Evolutionary conservation across 176 grass and related monocot genomes (phyloP), one percentile per base, ranked within the genome.

Genomic region (Cenchrus purpureus): DNA sequence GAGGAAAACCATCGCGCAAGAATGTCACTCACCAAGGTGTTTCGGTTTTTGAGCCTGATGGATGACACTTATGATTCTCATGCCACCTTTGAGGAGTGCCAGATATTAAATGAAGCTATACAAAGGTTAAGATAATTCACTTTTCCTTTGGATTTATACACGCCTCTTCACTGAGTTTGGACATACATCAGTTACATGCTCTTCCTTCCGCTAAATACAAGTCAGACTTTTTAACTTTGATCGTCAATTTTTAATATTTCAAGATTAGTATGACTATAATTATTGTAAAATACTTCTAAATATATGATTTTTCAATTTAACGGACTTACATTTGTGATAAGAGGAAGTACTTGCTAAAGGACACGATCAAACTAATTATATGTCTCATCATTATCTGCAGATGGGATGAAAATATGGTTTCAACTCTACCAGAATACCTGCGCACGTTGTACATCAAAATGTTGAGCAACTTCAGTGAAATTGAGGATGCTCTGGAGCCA

Each of bases 51-150:
- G 22, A 7, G 43, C 10, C 8, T 86, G 48, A 8, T 79, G 12
- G 73, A 86, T 68, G 83, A 86, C 32, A 78, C 57, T 20, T 78
- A 55, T 8, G 83, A 84, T 55, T 3, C 20, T 5, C 61, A 11
- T 11, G 63, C 83, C 50, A 55, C 53, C 14, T 19, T 79, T 0
- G 59, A 86, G 34, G 83, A 86, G 71, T 51, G 10, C 15, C 14
- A 69, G 28, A 60, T 58, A 3, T 3, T 86, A 1, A 70, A 44
- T 48, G 45, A 86, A 34, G 58, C 83, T 43, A 49, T 79, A 22
- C 55, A 68, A 52, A 86, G 60, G 83, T 25, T 71, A 32, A 14
- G 2, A 17, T 17, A 16, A 55, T 55, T 55, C 5, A 16, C 7
- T 67, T 6, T 6, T 13, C 13, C 5, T 60, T 16, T 50, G 46